phyloP scores from a whole-genome alignment of 192 early-diverging fungal genomes.

The Chytriomyces confervae region DNA sequence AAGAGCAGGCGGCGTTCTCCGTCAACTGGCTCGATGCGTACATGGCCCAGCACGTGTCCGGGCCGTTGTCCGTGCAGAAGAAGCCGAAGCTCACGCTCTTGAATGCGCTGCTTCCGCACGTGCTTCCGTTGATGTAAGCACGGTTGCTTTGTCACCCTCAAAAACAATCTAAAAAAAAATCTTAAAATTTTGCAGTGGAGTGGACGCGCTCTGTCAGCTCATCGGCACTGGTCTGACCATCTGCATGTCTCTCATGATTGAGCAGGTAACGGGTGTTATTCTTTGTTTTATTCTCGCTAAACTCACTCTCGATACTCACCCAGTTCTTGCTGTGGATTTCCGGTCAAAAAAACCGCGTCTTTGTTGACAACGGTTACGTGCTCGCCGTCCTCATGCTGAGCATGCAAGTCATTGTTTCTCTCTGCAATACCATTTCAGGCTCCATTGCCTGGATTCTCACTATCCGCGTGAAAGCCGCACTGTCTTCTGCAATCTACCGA shows the following conservation, averaged over 20 bases:
- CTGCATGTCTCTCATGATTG: constrained; percentile 18
- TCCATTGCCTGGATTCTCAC: constrained; percentile 16
- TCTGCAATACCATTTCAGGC: constrained; percentile 11
- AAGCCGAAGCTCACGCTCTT: constrained; percentile 15
- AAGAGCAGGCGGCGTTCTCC: not conserved
- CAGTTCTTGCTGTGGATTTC: not conserved
- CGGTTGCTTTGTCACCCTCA: not conserved
- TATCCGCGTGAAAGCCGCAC: constrained; percentile 20
- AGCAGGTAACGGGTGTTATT: not conserved
- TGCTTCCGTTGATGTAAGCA: constrained; percentile 7
- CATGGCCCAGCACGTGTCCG: not conserved
- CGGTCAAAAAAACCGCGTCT: not conserved
- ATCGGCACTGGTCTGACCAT: constrained; percentile 5
- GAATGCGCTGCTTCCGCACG: constrained; percentile 16
- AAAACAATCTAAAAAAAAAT: too few species aligned
- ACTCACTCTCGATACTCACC: not conserved
- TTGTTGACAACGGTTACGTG: constrained; percentile 22
- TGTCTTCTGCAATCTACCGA: constrained; percentile 17
- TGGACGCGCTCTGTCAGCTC: constrained; percentile 6
- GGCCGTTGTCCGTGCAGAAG: not conserved
- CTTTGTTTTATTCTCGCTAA: not conserved
- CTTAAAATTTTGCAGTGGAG: not conserved
- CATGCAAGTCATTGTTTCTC: constrained; percentile 14
- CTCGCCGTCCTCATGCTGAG: constrained; percentile 27
- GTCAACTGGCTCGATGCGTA: constrained; percentile 10